Evolutionary conservation across 1,284 basidiomycete genomes (phyloP).

Genomic region (Schizophyllum amplum): DNA sequence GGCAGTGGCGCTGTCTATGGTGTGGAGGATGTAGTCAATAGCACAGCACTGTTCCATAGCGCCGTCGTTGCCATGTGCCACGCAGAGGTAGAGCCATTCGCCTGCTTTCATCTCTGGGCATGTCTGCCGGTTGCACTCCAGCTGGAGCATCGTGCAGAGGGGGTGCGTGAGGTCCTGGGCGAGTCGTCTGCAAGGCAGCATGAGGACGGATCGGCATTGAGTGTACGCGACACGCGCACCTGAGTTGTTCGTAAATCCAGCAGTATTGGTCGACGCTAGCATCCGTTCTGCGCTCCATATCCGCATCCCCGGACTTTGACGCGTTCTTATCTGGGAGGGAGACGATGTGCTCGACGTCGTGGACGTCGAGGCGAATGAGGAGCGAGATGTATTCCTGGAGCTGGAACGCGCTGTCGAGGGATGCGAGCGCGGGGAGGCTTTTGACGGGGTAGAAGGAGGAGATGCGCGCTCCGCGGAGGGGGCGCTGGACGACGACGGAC

Average conservation of each 20-base stretch:
- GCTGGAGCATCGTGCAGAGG: constrained; percentile 79
- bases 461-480: constrained; percentile 65
- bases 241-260: constrained; percentile 93
- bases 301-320: constrained; percentile 32
- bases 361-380: constrained; percentile 78
- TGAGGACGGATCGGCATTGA: constrained; percentile 6
- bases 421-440: constrained; percentile 52
- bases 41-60: constrained; percentile 92
- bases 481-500: constrained; percentile 37
- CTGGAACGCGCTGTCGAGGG: constrained; percentile 87
- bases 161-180: constrained; percentile 90
- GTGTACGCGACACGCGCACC: constrained; percentile 39
- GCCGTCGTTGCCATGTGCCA: constrained; percentile 79
- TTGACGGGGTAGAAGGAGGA: constrained; percentile 72
- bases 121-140: constrained; percentile 73
- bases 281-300: constrained; percentile 39
- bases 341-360: constrained; percentile 81
- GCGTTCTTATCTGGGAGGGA: constrained; percentile 53
- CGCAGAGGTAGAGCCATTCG: constrained; percentile 95
- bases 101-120: constrained; percentile 79
- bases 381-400: constrained; percentile 92
- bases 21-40: constrained; percentile 95
- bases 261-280: constrained; percentile 70
- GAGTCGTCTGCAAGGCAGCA: constrained; percentile 54
- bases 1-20: constrained; percentile 87